phyloP scores from a whole-genome alignment of 1,284 basidiomycete species.

The Marasmius fiardii region DNA sequence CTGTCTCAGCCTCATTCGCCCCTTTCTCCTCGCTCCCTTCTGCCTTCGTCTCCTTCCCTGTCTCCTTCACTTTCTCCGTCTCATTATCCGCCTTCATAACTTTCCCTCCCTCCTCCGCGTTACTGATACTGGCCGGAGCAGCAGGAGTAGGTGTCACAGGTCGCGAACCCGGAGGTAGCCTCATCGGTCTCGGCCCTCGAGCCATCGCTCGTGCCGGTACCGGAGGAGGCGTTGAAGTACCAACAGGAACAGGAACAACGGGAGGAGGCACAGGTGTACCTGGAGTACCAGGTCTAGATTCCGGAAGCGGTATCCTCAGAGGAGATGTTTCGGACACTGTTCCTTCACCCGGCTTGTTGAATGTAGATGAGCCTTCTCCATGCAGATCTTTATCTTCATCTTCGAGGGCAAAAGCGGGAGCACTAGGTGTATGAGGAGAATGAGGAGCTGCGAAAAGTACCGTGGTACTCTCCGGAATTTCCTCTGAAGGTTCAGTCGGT shows the following conservation, averaged over 20 bases:
- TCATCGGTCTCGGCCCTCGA: conserved; percentile 21
- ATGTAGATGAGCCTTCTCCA: no score
- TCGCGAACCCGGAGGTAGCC: background rate
- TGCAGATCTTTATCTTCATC: no score
- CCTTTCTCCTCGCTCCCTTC: conserved; percentile 5
- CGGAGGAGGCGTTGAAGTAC: conserved; percentile 41
- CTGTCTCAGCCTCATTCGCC: background rate
- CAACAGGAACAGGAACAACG: conserved; percentile 5
- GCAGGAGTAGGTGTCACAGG: conserved; percentile 21
- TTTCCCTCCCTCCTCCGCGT: conserved; percentile 6
- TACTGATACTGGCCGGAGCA: conserved; percentile 8
- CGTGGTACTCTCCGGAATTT: background rate
- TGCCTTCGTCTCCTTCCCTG: background rate
- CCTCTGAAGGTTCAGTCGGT: background rate
- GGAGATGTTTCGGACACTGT: conserved; percentile 12
- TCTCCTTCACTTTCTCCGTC: background rate
- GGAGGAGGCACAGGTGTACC: conserved; percentile 22
- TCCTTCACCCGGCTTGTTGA: no score
- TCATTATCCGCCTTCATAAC: conserved; percentile 2
- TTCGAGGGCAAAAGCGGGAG: no score
- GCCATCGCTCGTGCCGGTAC: conserved; percentile 54
- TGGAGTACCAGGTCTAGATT: conserved; percentile 41
- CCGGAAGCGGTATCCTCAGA: conserved; percentile 37
- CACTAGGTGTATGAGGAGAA: no score
- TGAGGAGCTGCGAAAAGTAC: conserved; percentile 13